phyloP scores from a whole-genome alignment of 176 grass and related monocot species.

The Oropetium thomaeum region DNA sequence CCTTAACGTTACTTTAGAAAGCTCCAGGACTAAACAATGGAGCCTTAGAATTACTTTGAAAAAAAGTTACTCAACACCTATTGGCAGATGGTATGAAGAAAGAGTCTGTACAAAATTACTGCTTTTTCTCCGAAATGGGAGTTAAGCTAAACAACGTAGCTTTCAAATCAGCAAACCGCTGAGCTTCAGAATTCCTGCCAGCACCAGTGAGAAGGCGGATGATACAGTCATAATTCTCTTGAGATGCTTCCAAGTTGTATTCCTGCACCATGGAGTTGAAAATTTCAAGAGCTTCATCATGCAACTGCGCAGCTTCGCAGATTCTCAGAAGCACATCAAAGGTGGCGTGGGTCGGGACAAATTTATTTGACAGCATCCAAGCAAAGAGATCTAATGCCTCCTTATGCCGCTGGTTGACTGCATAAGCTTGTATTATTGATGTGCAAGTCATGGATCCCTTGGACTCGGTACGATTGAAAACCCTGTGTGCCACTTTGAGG shows the following conservation, averaged over 20 bases:
- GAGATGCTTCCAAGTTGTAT: constrained; percentile 66
- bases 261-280: constrained; percentile 66
- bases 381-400: constrained; percentile 73
- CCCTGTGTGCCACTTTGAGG: constrained; percentile 57
- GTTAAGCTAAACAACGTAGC: constrained; percentile 40
- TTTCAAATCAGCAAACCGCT: constrained; percentile 66
- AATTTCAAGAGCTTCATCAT: constrained; percentile 57
- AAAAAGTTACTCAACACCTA: background rate
- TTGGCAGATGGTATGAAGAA: background rate
- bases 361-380: constrained; percentile 65
- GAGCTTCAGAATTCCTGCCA: constrained; percentile 60
- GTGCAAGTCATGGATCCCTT: constrained; percentile 81
- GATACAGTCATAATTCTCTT: constrained; percentile 78
- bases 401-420: constrained; percentile 46
- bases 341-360: constrained; percentile 68
- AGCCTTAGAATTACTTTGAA: constrained; percentile 4
- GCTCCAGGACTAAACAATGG: background rate
- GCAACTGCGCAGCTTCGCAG: constrained; percentile 48
- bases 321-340: constrained; percentile 66
- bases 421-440: constrained; percentile 80
- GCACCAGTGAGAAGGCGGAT: constrained; percentile 53
- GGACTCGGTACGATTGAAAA: constrained; percentile 54
- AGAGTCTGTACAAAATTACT: constrained; percentile 30
- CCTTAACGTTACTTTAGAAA: background rate
- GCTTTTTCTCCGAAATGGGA: constrained; percentile 21